phyloP scores from a whole-genome alignment of 163 green algal species.

The Chlorella variabilis region DNA sequence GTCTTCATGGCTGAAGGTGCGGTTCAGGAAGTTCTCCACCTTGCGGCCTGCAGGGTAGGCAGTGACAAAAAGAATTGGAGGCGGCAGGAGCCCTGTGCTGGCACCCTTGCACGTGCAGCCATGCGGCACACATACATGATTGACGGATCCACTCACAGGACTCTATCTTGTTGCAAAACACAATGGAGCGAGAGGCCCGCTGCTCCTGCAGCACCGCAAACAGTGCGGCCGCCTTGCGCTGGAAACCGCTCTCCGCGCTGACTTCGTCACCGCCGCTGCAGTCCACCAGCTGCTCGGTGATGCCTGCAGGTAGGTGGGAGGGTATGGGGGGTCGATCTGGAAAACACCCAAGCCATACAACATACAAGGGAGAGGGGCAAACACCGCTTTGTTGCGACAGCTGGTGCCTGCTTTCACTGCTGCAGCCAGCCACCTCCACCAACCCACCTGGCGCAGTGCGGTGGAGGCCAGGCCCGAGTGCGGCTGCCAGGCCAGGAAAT shows the following conservation, averaged over 20 bases:
- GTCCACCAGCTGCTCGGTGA: constrained; percentile 89
- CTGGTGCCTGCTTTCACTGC: background rate
- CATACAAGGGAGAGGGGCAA: background rate
- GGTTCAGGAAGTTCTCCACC: constrained; percentile 89
- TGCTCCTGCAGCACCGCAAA: constrained; percentile 47
- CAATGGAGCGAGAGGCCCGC: constrained; percentile 54
- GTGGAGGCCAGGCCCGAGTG: constrained; percentile 86
- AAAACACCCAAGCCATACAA: background rate
- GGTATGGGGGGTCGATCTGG: constrained; percentile 18
- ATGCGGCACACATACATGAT: no score
- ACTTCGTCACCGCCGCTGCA: constrained; percentile 90
- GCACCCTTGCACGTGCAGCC: no score
- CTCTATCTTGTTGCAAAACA: constrained; percentile 99
- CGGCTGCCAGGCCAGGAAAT: constrained; percentile 68
- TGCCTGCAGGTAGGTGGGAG: constrained; percentile 48
- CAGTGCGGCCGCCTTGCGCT: constrained; percentile 84
- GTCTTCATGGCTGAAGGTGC: constrained; percentile 34
- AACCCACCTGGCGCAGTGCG: constrained; percentile 77
- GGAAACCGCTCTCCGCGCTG: constrained; percentile 76
- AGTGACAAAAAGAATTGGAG: background rate
- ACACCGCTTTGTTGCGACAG: no score
- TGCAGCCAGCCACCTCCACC: no score
- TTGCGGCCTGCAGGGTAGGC: constrained; percentile 51
- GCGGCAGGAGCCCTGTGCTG: no score
- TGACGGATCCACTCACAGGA: constrained; percentile 56